Base-by-base conservation (phyloP, 2,329 filamentous ascomycete species). In the Didymellaceae sp. region DNA sequence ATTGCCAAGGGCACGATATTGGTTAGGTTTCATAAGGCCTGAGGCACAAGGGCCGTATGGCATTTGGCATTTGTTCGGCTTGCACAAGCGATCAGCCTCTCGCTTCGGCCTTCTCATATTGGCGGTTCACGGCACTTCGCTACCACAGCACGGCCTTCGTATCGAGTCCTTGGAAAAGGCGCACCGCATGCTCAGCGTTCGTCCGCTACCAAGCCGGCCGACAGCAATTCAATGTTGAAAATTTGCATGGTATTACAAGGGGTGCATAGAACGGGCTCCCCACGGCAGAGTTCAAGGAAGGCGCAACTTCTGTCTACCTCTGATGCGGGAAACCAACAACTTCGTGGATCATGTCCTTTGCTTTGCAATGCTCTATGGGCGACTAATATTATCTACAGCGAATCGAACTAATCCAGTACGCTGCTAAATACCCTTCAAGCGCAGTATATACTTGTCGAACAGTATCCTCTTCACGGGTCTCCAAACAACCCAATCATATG, bases 21-120 rank as follows among this genome's bases (percentile, higher is more conserved):
- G 42, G 26, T 11, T 38, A 38, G 17, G 42, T 52, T 52, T 46
- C 42, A 45, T 14, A 5, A 22, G n/a, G 24, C 37, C 48, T 42
- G 34, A 40, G 34, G 34, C 38, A 14, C 22, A 13, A 18, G 31
- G 34, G 5, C 20, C 16, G 24, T 28, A 13, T 28, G 26, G 26
- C 5, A 28, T 30, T 35, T 20, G 8, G 26, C 13, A 22, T 45
- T 45, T 10, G 35, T 8, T 41, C 38, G 48, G 42, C 18, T 21
- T 30, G 25, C 42, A 32, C 26, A 45, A 32, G 30, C 41, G 43
- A 24, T 18, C 21, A 24, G 37, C 11, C 32, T 35, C 16, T 37
- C 25, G 16, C 35, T 14, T 26, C 47, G 17, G 30, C 11, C 26
- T 28, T 16, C 20, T 28, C 41, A 20, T 45, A 30, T 17, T 32